Conservation (phyloP, 352 stramenopile species). For the Globisporangium heterothallicum region DNA sequence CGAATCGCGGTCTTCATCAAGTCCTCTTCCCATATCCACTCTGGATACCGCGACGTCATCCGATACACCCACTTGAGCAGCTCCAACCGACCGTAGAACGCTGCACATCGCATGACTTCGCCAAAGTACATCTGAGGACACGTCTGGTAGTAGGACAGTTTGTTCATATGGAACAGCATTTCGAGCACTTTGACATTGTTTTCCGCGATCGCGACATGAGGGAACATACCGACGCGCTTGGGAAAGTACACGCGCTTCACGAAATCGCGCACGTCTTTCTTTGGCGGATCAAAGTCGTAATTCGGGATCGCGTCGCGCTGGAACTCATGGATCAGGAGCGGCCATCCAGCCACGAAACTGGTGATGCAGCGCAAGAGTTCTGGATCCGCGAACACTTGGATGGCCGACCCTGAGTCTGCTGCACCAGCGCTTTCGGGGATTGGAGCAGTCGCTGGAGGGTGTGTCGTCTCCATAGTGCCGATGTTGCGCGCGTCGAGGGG, state of each 20-base stretch:
- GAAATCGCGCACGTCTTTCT: not conserved
- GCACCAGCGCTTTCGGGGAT: not conserved
- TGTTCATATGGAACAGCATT: not conserved
- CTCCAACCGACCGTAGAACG: not conserved
- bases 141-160: not conserved
- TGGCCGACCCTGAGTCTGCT: not conserved
- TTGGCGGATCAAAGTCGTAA: not conserved
- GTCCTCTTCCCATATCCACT: not conserved
- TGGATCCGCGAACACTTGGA: not conserved
- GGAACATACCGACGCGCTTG: not conserved
- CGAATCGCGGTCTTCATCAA: not conserved
- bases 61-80: conserved; percentile 6
- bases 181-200: conserved; percentile 1
- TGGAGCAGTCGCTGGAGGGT: not conserved
- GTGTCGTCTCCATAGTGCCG: no score
- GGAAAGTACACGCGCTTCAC: not conserved
- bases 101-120: not conserved
- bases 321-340: not conserved
- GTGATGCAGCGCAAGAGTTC: not conserved
- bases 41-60: not conserved
- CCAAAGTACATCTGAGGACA: not conserved
- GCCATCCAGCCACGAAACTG: not conserved
- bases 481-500: no score
- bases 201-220: conserved; percentile 1
- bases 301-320: not conserved